These are phyloP conservation scores for Trametes meyenii DNA, from an alignment of 768 basidiomycete genomes.

Conservation along the genomic window DNA sequence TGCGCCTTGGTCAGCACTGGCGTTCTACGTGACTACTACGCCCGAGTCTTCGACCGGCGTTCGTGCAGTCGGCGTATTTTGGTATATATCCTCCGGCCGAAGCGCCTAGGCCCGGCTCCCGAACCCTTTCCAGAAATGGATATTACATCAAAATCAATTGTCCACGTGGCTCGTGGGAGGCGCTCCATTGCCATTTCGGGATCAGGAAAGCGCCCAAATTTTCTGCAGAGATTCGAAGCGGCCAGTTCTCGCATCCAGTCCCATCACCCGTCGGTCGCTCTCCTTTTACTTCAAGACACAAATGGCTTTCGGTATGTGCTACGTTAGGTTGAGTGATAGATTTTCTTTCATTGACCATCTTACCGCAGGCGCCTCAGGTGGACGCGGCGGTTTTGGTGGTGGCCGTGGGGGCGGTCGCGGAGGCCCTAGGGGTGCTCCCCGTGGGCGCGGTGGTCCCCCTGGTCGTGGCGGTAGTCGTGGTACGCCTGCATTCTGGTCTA, in stretches of 20 bases:
- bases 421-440: slow-evolving; percentile 18
- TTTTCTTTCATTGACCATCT: background rate
- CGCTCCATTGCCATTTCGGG: background rate
- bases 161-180: slow-evolving; percentile 1
- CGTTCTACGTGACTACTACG: too few species aligned
- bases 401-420: slow-evolving; percentile 34
- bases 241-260: slow-evolving; percentile 9
- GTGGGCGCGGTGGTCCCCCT: slow-evolving; percentile 34
- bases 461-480: slow-evolving; percentile 35
- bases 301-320: slow-evolving; percentile 39
- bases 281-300: background rate
- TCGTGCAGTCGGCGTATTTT: too few species aligned
- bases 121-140: too few species aligned
- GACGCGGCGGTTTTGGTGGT: slow-evolving; percentile 56
- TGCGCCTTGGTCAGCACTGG: too few species aligned
- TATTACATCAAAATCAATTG: too few species aligned
- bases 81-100: too few species aligned
- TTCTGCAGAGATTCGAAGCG: slow-evolving; percentile 8
- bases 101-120: too few species aligned
- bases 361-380: slow-evolving; percentile 61
- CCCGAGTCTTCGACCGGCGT: too few species aligned
- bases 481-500: background rate
- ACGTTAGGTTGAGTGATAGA: background rate
- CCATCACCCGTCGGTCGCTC: slow-evolving; percentile 12
- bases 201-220: slow-evolving; percentile 12